Evolutionary conservation across 2,329 filamentous ascomycete genomes (phyloP), one percentile per base, ranked within the genome.

Genomic region (Diaporthe longicolla): DNA sequence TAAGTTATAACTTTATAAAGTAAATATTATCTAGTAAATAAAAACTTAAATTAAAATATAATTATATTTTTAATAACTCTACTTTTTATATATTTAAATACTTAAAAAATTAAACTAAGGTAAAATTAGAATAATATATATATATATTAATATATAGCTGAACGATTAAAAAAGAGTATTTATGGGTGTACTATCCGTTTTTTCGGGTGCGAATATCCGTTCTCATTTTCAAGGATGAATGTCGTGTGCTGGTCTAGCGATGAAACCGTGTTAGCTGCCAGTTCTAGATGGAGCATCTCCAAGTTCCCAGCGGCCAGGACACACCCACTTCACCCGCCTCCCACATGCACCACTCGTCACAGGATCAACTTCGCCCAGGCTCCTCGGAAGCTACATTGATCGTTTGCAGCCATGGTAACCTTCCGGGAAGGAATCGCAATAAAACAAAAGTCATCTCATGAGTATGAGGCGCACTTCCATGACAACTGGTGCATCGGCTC

Each of bases 401-500:
- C 17, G 11, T 40, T 40, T 37, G 29, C 63, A 40, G 63, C 48
- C 63, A 68, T 68, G 63, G 32, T 40, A 29, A 54, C 63, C 19
- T 54, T 68, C 15, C n/a, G 37, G n/a, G 32, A 68, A 15, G 63
- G 48, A 24, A 68, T 40, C 40, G 15, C 63, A 48, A 29, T 68
- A 26, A 68, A 24, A 29, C 63, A 40, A n/a, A 54, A 68, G 35
- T 68, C 63, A 26, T 54, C 63, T n/a, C 63, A 68, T 15, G 63
- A 68, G 15, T 68, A 68, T 29, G 17, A 40, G 1, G 63, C 63
- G 1, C 3, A 54, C n/a, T 68, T 68, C n/a, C n/a, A 54, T 21
- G 48, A 40, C 15, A 40, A 21, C 7, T 68, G 63, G 63, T 68
- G 63, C 48, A 68, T 68, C 48, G 63, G 63, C 48, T 68, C 63